These are phyloP conservation scores for Sphagnurus paluster DNA, from an alignment of 1,284 basidiomycete genomes.

Conservation along the genomic window DNA sequence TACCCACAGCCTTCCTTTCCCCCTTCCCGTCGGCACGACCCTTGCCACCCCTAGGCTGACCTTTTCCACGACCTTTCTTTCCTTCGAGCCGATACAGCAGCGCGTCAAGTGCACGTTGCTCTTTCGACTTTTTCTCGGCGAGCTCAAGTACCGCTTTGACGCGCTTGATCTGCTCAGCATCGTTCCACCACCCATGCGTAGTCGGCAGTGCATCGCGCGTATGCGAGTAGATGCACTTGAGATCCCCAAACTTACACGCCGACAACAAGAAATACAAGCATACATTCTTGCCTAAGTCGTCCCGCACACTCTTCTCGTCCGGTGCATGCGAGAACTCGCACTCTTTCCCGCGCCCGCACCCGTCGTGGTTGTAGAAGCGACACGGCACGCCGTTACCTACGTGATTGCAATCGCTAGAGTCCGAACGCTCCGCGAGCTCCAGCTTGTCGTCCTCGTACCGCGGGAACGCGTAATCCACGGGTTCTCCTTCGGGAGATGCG, in stretches of 20 bases:
- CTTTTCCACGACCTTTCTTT: conserved; percentile 10
- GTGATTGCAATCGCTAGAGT: conserved; percentile 50
- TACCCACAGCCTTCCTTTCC: neutral
- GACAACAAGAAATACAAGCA: conserved; percentile 38
- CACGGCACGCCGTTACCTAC: conserved; percentile 51
- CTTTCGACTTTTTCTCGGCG: conserved; percentile 30
- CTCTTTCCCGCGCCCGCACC: conserved; percentile 37
- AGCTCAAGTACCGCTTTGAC: conserved; percentile 33
- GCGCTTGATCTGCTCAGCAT: conserved; percentile 25
- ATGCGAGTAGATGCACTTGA: conserved; percentile 38
- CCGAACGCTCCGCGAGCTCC: conserved; percentile 34
- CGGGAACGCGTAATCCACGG: conserved; percentile 36
- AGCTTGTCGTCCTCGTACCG: conserved; percentile 33
- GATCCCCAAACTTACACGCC: conserved; percentile 36
- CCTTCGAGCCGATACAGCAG: conserved; percentile 24
- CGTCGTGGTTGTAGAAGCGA: conserved; percentile 50
- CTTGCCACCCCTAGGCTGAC: conserved; percentile 16
- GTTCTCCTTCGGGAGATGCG: conserved; percentile 14
- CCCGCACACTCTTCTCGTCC: conserved; percentile 49
- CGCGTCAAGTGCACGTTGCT: conserved; percentile 25
- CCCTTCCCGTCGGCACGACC: conserved; percentile 1
- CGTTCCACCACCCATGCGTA: conserved; percentile 33
- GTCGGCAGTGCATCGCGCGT: conserved; percentile 28
- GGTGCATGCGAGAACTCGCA: conserved; percentile 52
- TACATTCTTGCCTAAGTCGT: conserved; percentile 45